Percentiles rank a stretch among this genome's conserved stretches.
phyloP scores from a whole-genome alignment of 768 basidiomycete genomes.

The Rhizopogon vulgaris region DNA sequence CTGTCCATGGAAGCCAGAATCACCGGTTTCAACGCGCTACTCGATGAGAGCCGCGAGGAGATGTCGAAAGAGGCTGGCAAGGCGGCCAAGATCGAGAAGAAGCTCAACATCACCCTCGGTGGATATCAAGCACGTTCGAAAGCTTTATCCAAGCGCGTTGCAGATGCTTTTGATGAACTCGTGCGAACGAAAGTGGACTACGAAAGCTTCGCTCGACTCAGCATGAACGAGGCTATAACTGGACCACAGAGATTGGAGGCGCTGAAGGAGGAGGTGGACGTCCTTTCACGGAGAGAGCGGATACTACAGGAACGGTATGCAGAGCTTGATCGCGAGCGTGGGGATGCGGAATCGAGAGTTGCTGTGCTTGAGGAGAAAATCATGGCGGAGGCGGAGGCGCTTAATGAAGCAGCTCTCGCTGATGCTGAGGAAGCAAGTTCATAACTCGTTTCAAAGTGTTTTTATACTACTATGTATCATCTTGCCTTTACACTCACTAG shows the following conservation, averaged over 20 bases:
- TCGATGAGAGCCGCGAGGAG: constrained; percentile 56
- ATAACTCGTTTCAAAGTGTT: constrained; percentile 3
- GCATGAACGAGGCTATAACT: constrained; percentile 62
- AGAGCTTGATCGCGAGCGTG: constrained; percentile 70
- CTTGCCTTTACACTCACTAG: not conserved
- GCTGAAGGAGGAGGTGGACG: constrained; percentile 85
- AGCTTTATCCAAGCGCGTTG: constrained; percentile 56
- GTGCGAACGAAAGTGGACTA: constrained; percentile 62
- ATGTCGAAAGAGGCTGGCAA: constrained; percentile 81
- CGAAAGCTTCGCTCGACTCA: constrained; percentile 74
- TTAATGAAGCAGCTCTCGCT: constrained; percentile 72
- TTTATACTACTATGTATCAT: constrained; percentile 9
- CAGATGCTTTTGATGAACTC: constrained; percentile 65
- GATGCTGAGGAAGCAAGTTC: constrained; percentile 44
- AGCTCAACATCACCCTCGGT: constrained; percentile 79
- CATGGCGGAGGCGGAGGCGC: constrained; percentile 77
- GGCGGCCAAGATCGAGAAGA: constrained; percentile 85
- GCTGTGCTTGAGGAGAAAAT: constrained; percentile 74
- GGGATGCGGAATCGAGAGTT: constrained; percentile 53
- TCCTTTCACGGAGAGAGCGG: constrained; percentile 69
- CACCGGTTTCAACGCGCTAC: constrained; percentile 54
- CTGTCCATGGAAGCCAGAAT: constrained; percentile 58
- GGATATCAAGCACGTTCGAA: constrained; percentile 81
- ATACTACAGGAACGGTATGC: constrained; percentile 77
- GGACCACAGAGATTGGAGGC: constrained; percentile 73